Base-by-base conservation (phyloP, 306 rosid species). In the Spatholobus suberectus region DNA sequence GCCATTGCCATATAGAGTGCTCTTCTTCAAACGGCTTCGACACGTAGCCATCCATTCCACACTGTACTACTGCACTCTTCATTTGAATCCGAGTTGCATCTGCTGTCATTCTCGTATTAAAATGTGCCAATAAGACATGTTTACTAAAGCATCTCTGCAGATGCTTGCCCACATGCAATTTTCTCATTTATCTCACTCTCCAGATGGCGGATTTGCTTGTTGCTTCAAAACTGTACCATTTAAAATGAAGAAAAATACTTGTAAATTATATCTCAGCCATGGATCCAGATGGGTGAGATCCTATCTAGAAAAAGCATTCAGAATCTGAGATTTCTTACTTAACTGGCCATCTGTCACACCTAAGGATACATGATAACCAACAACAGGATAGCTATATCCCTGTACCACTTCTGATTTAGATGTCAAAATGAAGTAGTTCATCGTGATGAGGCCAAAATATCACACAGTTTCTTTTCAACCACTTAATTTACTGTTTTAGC, bases 11-110 rank as follows among this genome's bases (percentile, higher is more conserved):
- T 82, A 76, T 89, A 90, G 75, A 96, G 92, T 96, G 92, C 76
- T 89, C 94, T 85, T 90, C 97, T 78, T 92, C 99, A 4, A 96
- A 96, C 54, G 99, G 99, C 82, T 96, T 96, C 4, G 96, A 84
- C 71, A 96, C 98, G 9, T 87, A 92, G 75, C 70, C 98, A 79
- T 96, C 98, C 99, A 96, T 96, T 87, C 98, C 99, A 23, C 99
- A 93, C 72, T 86, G n/a, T n/a, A n/a, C n/a, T 84, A 83, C 81
- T 90, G 81, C 99, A 92, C 80, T 91, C 91, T 85, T 96, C 98
- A 80, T 84, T 88, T 79, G 98, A 89, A 81, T 90, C 87, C 75
- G 98, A 79, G 90, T 91, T 76, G 81, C 93, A 87, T 96, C 98
- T 35, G 99, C 99, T 23, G 99, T 96, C 99, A 96, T 92, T 23